A percentile compares a stretch with the other conserved stretches of the same genome.
phyloP scores from a whole-genome alignment of 2,329 filamentous ascomycete genomes.

The Penicillium sp. region DNA sequence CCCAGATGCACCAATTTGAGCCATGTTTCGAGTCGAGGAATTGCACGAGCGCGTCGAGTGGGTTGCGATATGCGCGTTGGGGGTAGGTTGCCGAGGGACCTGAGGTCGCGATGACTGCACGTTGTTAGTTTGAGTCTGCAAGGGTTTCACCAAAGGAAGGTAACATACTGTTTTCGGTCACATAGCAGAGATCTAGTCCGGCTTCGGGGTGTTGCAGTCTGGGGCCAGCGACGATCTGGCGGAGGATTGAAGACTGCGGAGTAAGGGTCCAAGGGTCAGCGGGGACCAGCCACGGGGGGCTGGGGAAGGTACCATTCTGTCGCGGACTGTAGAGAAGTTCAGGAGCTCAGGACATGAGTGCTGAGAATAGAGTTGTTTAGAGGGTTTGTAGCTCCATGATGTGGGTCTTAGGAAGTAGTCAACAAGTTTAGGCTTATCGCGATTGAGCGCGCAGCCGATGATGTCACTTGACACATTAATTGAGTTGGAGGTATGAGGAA shows the following conservation, averaged over 20 bases:
- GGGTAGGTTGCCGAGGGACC: conserved; percentile 87
- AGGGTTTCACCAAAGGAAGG: background rate
- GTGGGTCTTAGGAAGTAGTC: background rate
- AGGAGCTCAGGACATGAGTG: background rate
- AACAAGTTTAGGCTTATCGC: conserved; percentile 1
- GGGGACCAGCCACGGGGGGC: background rate
- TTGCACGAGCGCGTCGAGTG: conserved; percentile 75
- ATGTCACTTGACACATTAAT: conserved; percentile 6
- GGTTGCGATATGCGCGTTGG: conserved; percentile 88
- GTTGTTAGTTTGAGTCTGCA: background rate
- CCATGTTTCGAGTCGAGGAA: conserved; percentile 85
- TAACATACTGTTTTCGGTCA: conserved; percentile 64
- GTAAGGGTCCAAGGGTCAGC: background rate
- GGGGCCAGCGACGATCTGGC: conserved; percentile 86
- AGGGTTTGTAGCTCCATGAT: background rate
- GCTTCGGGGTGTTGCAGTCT: conserved; percentile 79
- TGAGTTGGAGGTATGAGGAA: background rate
- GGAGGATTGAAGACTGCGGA: conserved; percentile 64
- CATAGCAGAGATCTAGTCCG: conserved; percentile 90
- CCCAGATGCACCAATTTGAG: conserved; percentile 89
- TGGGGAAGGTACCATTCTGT: background rate
- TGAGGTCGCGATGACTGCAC: conserved; percentile 63
- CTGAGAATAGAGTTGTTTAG: background rate
- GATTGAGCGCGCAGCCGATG: conserved; percentile 17
- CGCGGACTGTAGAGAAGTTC: background rate